These are phyloP conservation scores for Phytophthora sansomeana DNA, from an alignment of 352 stramenopile species.

Conservation along the genomic window DNA sequence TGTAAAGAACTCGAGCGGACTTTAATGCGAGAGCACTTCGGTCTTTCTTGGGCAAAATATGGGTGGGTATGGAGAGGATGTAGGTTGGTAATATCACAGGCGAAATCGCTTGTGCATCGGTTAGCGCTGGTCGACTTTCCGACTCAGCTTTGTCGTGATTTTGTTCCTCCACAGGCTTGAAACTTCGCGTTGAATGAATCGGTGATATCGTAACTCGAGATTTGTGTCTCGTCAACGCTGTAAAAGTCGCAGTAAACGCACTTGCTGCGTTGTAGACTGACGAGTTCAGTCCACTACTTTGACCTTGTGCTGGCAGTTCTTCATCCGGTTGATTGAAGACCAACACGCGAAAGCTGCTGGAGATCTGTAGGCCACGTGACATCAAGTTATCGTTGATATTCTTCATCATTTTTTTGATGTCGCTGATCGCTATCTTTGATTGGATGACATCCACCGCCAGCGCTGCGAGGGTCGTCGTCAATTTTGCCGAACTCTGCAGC, in stretches of 20 bases:
- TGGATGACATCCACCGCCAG: conserved; percentile 5
- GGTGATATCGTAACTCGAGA: too few relatives aligned
- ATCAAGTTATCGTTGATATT: neutral
- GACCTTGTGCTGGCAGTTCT: too few relatives aligned
- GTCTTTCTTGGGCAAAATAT: conserved; percentile 3
- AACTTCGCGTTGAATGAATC: too few relatives aligned
- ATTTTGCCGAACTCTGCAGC: conserved; percentile 1
- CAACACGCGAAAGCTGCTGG: neutral
- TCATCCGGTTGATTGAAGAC: neutral
- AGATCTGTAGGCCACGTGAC: neutral
- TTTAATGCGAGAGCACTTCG: neutral
- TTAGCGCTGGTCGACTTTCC: neutral
- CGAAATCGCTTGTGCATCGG: neutral
- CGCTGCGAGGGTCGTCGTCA: neutral
- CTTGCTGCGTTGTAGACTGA: too few relatives aligned
- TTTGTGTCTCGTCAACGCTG: too few relatives aligned
- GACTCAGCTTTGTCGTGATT: neutral
- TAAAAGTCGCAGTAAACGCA: too few relatives aligned
- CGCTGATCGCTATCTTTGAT: neutral
- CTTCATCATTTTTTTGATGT: conserved; percentile 10
- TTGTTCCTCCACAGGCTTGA: neutral
- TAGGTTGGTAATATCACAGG: neutral
- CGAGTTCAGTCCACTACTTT: too few relatives aligned
- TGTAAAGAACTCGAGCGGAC: conserved; percentile 6
- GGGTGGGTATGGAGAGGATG: too few relatives aligned